Percentiles rank a stretch among this genome's conserved stretches.
phyloP scores from a whole-genome alignment of 1,139 yeast species.

The Kodamaea derodonti region DNA sequence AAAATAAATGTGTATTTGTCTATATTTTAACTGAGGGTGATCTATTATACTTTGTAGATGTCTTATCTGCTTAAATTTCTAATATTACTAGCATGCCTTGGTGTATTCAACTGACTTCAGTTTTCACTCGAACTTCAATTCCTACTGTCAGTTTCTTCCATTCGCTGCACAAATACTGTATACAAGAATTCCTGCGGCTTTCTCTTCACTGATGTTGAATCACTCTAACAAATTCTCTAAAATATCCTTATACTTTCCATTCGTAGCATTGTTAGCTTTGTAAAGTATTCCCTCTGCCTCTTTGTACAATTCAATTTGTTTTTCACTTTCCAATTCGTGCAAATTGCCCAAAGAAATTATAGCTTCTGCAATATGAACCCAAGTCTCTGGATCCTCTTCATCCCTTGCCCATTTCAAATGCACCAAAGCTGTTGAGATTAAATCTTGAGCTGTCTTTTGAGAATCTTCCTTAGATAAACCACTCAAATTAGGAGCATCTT shows the following conservation, averaged over 20 bases:
- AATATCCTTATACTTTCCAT: slow-evolving; percentile 65
- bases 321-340: slow-evolving; percentile 56
- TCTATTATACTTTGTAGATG: too few species aligned
- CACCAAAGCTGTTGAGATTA: slow-evolving; percentile 53
- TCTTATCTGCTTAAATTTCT: too few species aligned
- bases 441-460: slow-evolving; percentile 45
- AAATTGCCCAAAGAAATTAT: slow-evolving; percentile 75
- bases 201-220: too few species aligned
- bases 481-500: slow-evolving; percentile 34
- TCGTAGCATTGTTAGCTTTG: slow-evolving; percentile 71
- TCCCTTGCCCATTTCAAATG: slow-evolving; percentile 58
- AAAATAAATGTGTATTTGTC: too few species aligned
- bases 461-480: slow-evolving; percentile 42
- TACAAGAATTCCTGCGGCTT: too few species aligned
- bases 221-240: slow-evolving; percentile 37
- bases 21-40: too few species aligned
- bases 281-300: slow-evolving; percentile 62
- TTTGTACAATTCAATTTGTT: slow-evolving; percentile 60
- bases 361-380: slow-evolving; percentile 86
- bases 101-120: too few species aligned
- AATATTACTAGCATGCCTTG: too few species aligned
- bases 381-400: slow-evolving; percentile 71
- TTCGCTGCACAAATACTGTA: too few species aligned
- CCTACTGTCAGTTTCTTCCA: too few species aligned
- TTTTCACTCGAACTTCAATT: too few species aligned